phyloP scores from a whole-genome alignment of 2,329 filamentous ascomycete genomes.

The Aspergillus sp. region DNA sequence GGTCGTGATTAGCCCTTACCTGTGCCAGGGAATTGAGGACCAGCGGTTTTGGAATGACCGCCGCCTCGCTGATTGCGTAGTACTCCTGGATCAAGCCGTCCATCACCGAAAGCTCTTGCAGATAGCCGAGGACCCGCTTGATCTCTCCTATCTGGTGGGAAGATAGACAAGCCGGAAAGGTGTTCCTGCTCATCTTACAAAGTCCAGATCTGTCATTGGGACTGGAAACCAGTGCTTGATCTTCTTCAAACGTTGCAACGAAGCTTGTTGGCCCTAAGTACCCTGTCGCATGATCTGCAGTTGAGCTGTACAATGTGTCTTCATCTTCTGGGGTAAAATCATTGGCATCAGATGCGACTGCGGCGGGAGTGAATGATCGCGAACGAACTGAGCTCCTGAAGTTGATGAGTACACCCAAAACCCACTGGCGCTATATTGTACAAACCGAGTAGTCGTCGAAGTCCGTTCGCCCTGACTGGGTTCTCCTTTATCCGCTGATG shows the following conservation, averaged over 20 bases:
- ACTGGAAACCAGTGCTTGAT: conserved; percentile 18
- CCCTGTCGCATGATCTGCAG: conserved; percentile 19
- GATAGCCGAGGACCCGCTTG: conserved; percentile 14
- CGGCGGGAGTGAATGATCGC: not conserved
- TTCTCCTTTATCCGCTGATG: not conserved
- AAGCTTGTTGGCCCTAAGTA: conserved; percentile 38
- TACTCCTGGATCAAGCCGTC: conserved; percentile 21
- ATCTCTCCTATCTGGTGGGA: conserved; percentile 23
- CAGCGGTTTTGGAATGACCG: conserved; percentile 36
- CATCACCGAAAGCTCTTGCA: conserved; percentile 17
- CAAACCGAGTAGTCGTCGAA: not conserved
- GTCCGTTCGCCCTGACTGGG: not conserved
- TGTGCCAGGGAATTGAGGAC: conserved; percentile 31
- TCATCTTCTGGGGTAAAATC: not conserved
- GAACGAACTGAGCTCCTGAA: not conserved
- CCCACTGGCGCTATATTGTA: not conserved
- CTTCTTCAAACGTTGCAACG: conserved; percentile 25
- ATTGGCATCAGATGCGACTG: not conserved
- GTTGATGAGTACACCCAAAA: not conserved
- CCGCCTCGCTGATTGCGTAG: conserved; percentile 28
- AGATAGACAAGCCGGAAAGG: conserved; percentile 6
- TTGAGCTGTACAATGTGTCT: not conserved
- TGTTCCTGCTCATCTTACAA: conserved; percentile 1
- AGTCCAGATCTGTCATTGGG: not conserved
- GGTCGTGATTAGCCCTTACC: conserved; percentile 13